Conservation (phyloP, 176 grass and related monocot genomes). For the Ensete ventricosum region DNA sequence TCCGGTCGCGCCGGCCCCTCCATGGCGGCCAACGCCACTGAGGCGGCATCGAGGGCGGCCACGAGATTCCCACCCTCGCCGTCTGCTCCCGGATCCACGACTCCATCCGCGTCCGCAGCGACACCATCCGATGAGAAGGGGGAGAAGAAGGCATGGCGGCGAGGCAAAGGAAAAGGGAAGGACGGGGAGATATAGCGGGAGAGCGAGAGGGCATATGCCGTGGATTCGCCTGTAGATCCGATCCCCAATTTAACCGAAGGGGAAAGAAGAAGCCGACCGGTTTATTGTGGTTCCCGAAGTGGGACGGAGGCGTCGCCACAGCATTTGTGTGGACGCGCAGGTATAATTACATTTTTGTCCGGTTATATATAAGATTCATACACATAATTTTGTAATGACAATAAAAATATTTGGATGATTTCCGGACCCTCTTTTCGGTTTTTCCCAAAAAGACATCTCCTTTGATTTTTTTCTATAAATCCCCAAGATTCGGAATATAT, state of each 20-base stretch:
- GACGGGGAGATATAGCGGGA: not conserved
- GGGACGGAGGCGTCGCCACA: too few relatives aligned
- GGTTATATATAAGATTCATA: too few relatives aligned
- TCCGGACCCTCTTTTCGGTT: too few relatives aligned
- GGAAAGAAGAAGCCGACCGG: not conserved
- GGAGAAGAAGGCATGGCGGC: not conserved
- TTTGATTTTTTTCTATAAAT: too few relatives aligned
- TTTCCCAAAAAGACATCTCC: too few relatives aligned
- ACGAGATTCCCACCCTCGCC: constrained; percentile 32
- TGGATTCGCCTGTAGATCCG: not conserved
- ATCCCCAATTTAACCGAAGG: not conserved
- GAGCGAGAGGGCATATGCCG: not conserved
- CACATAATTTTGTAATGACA: too few relatives aligned
- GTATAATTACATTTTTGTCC: too few relatives aligned
- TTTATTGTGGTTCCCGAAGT: not conserved
- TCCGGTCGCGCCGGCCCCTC: constrained; percentile 24
- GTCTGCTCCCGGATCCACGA: constrained; percentile 61
- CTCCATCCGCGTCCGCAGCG: constrained; percentile 50
- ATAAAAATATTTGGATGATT: too few relatives aligned
- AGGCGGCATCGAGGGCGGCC: constrained; percentile 34
- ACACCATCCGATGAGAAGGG: not conserved
- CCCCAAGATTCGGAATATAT: too few relatives aligned
- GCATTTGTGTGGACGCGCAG: too few relatives aligned
- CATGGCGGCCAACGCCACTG: constrained; percentile 40
- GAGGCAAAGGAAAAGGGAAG: not conserved